These are phyloP conservation scores for Sarocladium strictum DNA, from an alignment of 2,329 filamentous ascomycete species.

Conservation along the genomic window DNA sequence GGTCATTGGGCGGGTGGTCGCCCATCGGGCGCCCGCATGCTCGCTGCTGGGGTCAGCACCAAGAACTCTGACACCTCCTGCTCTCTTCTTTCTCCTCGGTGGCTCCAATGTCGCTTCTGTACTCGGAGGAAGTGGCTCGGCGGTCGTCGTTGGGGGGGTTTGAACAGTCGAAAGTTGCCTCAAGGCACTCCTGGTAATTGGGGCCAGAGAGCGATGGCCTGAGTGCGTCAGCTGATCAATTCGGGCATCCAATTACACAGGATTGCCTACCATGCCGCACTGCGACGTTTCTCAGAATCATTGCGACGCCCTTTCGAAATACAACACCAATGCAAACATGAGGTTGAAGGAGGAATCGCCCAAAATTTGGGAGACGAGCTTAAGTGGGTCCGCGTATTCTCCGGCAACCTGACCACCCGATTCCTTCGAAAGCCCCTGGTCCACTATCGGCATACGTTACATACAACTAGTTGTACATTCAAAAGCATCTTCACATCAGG, in stretches of 20 bases:
- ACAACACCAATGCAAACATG: background rate
- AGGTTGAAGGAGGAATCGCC: constrained; percentile 14
- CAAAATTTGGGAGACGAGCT: constrained; percentile 22
- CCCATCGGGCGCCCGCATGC: constrained; percentile 27
- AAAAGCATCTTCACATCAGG: too few relatives aligned
- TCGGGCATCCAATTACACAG: background rate
- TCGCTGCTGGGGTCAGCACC: constrained; percentile 27
- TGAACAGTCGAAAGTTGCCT: constrained; percentile 26
- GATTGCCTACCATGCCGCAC: constrained; percentile 46
- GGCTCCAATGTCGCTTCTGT: constrained; percentile 18
- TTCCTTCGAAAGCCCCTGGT: background rate
- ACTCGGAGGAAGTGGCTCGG: constrained; percentile 16
- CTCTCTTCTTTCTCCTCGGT: constrained; percentile 29
- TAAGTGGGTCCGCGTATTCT: constrained; percentile 14
- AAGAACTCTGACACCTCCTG: constrained; percentile 25
- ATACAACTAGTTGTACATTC: too few relatives aligned
- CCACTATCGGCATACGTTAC: too few relatives aligned
- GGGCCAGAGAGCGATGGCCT: constrained; percentile 50
- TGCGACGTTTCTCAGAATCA: constrained; percentile 51
- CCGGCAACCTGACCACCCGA: constrained; percentile 13
- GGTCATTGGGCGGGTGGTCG: constrained; percentile 21
- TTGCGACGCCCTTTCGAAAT: constrained; percentile 25
- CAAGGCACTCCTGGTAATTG: constrained; percentile 28
- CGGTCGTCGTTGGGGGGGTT: constrained; percentile 24
- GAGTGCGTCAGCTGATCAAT: background rate